Percentiles rank a stretch among this genome's conserved stretches.
Conservation (phyloP, 2,329 filamentous ascomycete genomes). For the Xenoacremonium recifei region DNA sequence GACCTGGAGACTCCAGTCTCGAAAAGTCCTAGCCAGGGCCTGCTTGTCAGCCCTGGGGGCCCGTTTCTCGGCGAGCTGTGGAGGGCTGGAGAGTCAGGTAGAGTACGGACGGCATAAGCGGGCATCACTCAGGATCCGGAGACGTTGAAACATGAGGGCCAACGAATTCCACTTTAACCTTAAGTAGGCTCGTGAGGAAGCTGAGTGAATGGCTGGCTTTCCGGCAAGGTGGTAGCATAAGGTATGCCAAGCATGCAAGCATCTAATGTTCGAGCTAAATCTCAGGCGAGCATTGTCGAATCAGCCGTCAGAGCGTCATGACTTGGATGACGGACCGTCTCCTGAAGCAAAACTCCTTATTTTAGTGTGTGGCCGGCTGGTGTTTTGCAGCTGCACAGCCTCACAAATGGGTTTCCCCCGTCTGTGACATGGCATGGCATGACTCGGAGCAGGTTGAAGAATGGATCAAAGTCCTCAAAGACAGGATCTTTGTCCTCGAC, state of each 20-base stretch:
- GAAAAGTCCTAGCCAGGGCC: too few species aligned
- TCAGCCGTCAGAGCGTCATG: constrained; percentile 1
- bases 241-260: too few species aligned
- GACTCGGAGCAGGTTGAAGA: too few species aligned
- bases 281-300: too few species aligned
- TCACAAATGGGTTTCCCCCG: background rate
- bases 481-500: too few species aligned
- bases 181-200: too few species aligned
- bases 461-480: too few species aligned
- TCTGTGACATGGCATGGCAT: background rate
- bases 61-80: background rate
- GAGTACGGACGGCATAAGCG: constrained; percentile 9
- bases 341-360: constrained; percentile 10
- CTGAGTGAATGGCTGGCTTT: too few species aligned
- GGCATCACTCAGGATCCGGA: constrained; percentile 8
- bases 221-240: too few species aligned
- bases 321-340: constrained; percentile 7
- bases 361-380: constrained; percentile 7
- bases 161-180: background rate
- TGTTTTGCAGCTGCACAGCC: background rate
- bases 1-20: too few species aligned
- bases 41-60: constrained; percentile 3
- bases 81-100: constrained; percentile 1
- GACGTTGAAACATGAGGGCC: background rate
- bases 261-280: too few species aligned